Evolutionary conservation across 257 asterid species (phyloP).

Genomic region (Hygrophila difformis): DNA sequence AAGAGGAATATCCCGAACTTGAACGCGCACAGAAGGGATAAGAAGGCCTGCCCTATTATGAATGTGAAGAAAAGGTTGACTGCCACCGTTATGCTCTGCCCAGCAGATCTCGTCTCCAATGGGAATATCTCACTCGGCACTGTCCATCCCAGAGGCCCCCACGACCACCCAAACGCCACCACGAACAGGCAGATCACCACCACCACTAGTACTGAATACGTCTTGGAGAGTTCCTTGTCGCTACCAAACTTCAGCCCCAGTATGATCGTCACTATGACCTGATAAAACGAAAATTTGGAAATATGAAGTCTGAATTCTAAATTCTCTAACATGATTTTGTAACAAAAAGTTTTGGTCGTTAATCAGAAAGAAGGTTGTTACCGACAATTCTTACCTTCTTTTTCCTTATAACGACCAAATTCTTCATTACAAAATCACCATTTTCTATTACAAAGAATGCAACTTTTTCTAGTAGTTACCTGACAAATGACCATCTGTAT

Average conservation of each 20-base stretch:
- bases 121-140: conserved; percentile 30
- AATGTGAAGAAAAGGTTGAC: conserved; percentile 31
- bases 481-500: conserved; percentile 37
- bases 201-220: conserved; percentile 29
- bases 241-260: conserved; percentile 38
- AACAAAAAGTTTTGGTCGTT: too few relatives aligned
- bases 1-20: conserved; percentile 31
- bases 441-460: too few relatives aligned
- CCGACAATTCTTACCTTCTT: too few relatives aligned
- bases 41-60: conserved; percentile 24
- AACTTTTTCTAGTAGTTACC: conserved; percentile 18
- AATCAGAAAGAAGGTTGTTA: too few relatives aligned
- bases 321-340: too few relatives aligned
- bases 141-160: conserved; percentile 35
- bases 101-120: conserved; percentile 24
- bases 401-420: too few relatives aligned
- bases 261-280: conserved; percentile 30
- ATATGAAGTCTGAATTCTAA: background rate
- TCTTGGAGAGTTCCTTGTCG: conserved; percentile 29
- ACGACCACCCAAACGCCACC: conserved; percentile 42
- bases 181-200: conserved; percentile 38
- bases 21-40: conserved; percentile 24
- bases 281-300: background rate
- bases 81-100: conserved; percentile 28
- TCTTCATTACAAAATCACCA: too few relatives aligned